A percentile compares a stretch with the other conserved stretches of the same genome.
These are phyloP conservation scores for Patellifolia procumbens DNA, from an alignment of 179 eudicot genomes.

Conservation along the genomic window DNA sequence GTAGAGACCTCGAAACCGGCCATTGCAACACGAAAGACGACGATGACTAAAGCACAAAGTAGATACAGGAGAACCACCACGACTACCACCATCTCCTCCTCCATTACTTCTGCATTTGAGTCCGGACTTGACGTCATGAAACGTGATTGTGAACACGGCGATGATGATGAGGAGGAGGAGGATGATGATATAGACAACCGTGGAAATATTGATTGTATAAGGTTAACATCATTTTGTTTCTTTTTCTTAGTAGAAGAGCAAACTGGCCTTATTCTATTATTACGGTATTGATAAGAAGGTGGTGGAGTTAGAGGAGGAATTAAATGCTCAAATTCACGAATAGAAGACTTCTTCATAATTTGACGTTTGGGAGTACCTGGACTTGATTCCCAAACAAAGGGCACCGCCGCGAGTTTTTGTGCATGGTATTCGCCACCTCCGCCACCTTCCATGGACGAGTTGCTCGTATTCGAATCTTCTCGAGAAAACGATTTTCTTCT, in stretches of 20 bases:
- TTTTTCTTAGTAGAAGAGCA: not conserved
- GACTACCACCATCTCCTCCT: not conserved
- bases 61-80: conserved; percentile 8
- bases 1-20: conserved; percentile 9
- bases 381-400: conserved; percentile 20
- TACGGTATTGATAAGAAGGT: conserved; percentile 1
- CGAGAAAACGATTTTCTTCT: not conserved
- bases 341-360: not conserved
- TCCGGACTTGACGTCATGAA: no score
- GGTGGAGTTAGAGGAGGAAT: conserved; percentile 22
- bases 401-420: conserved; percentile 18
- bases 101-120: not conserved
- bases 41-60: conserved; percentile 14
- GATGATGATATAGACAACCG: no score
- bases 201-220: conserved; percentile 11
- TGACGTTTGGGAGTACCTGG: conserved; percentile 26
- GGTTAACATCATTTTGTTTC: conserved; percentile 10
- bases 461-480: conserved; percentile 10
- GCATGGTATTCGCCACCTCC: conserved; percentile 16
- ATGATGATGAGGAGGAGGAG: not conserved
- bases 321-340: not conserved
- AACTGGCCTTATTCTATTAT: not conserved
- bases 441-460: not conserved
- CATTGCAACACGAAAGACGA: conserved; percentile 9
- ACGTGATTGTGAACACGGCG: not conserved